Evolutionary conservation across 306 rosid genomes (phyloP).

Genomic region (Ormosia semicastrata): DNA sequence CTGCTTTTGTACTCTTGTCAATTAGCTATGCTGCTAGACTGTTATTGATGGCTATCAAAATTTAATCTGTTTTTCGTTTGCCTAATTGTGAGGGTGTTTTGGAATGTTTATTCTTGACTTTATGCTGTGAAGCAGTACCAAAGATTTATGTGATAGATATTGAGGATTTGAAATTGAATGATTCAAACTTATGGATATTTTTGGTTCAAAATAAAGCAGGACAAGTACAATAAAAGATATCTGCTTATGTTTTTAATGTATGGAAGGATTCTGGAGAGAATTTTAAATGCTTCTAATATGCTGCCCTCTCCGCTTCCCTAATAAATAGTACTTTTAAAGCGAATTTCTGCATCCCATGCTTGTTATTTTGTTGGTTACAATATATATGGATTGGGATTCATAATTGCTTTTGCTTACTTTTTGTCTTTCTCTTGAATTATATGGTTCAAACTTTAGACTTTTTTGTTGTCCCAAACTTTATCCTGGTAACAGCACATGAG

Average conservation of each 20-base stretch:
- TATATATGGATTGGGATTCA: not conserved
- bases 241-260: not conserved
- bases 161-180: slow-evolving; percentile 1
- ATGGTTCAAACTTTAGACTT: not conserved
- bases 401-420: not conserved
- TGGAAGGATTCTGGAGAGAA: slow-evolving; percentile 10
- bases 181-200: not conserved
- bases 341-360: not conserved
- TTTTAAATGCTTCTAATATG: not conserved
- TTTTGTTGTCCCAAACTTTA: not conserved
- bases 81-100: not conserved
- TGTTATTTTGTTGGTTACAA: not conserved
- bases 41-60: not conserved
- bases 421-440: not conserved
- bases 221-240: not conserved
- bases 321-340: not conserved
- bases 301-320: not conserved
- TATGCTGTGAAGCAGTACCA: not conserved
- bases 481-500: not conserved
- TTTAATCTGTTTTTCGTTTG: not conserved
- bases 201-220: not conserved
- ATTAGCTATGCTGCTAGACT: not conserved
- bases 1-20: not conserved
- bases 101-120: not conserved
- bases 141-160: not conserved